Conservation (phyloP, 164 flowering plant genomes). For the Aristolochia contorta region DNA sequence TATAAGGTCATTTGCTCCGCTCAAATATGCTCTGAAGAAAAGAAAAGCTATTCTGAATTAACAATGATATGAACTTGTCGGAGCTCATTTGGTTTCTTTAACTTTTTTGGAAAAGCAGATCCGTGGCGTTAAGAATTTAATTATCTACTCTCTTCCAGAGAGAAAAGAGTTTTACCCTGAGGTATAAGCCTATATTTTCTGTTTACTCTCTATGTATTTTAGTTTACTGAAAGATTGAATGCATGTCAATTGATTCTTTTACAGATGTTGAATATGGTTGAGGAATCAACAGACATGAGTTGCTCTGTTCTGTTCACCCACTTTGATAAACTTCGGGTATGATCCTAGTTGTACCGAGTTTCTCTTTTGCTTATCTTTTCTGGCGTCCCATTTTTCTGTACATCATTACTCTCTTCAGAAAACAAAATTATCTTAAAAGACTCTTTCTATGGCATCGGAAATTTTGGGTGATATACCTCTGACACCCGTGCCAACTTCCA, state of each 20-base stretch:
- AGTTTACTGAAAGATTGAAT: not conserved
- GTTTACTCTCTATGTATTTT: not conserved
- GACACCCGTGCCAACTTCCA: conserved; percentile 10
- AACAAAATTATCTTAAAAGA: not conserved
- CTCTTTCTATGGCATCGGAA: not conserved
- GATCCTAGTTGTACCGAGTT: not conserved
- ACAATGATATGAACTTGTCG: not conserved
- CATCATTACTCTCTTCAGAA: not conserved
- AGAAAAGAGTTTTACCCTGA: conserved; percentile 91
- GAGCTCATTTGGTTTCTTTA: not conserved
- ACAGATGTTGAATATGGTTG: conserved; percentile 87
- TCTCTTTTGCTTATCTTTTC: not conserved
- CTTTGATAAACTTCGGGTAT: conserved; percentile 65
- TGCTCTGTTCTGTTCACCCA: conserved; percentile 77
- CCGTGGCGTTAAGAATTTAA: conserved; percentile 77
- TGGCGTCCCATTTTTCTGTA: not conserved
- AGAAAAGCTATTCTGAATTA: not conserved
- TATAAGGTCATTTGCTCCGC: conserved; percentile 54
- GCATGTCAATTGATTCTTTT: conserved; percentile 1
- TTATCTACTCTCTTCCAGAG: conserved; percentile 89
- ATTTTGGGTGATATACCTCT: not conserved
- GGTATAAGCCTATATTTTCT: conserved; percentile 25
- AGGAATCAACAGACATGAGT: conserved; percentile 46
- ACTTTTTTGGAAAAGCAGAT: conserved; percentile 33
- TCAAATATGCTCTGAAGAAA: not conserved